These are phyloP conservation scores for Saccharomyces paradoxus DNA, from an alignment of 805 yeast genomes.

Conservation along the genomic window DNA sequence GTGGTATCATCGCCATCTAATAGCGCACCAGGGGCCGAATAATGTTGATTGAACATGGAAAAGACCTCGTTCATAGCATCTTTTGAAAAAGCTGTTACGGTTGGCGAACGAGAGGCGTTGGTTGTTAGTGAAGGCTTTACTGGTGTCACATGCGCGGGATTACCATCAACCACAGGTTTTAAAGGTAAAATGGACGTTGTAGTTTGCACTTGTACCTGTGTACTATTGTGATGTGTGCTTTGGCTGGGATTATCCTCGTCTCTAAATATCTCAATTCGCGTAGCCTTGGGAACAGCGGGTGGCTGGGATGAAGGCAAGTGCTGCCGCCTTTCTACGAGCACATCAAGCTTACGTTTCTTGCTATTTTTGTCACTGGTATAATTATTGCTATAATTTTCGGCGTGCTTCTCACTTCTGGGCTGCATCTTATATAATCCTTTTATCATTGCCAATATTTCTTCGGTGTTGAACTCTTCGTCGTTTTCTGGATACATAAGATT, in stretches of 20 bases:
- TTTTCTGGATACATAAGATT: constrained; percentile 38
- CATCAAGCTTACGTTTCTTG: neutral
- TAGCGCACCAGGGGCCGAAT: constrained; percentile 13
- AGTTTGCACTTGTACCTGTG: constrained; percentile 5
- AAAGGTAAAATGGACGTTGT: constrained; percentile 39
- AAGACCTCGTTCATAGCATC: constrained; percentile 68
- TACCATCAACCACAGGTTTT: constrained; percentile 18
- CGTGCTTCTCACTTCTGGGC: constrained; percentile 54
- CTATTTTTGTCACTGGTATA: neutral
- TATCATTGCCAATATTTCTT: constrained; percentile 53
- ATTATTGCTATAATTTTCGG: constrained; percentile 33
- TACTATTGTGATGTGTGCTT: neutral
- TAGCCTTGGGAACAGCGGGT: neutral
- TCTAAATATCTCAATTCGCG: neutral
- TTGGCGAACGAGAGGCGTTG: constrained; percentile 50
- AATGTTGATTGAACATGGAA: constrained; percentile 58
- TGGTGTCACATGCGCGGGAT: constrained; percentile 12
- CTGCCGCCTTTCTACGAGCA: neutral
- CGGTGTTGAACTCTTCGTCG: constrained; percentile 43
- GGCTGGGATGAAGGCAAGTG: neutral
- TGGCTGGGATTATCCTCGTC: neutral
- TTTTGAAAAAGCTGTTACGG: constrained; percentile 68
- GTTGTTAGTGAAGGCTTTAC: constrained; percentile 5
- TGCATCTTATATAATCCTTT: constrained; percentile 41
- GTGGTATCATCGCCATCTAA: constrained; percentile 22